phyloP scores from a whole-genome alignment of 2,329 filamentous ascomycete species.

The Talaromyces sp. region DNA sequence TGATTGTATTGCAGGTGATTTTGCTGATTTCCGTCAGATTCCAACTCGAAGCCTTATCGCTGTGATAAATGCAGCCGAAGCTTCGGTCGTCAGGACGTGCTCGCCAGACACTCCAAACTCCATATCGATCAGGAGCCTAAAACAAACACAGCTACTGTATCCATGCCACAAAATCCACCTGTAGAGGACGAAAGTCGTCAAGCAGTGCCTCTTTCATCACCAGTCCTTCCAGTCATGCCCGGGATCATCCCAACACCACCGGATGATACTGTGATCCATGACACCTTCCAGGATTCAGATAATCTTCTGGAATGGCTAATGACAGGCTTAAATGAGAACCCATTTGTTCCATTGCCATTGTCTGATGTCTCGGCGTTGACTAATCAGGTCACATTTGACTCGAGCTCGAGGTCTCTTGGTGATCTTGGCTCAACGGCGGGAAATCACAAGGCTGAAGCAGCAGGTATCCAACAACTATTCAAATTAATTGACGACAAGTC shows the following conservation, averaged over 20 bases:
- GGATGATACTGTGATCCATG: too few relatives aligned
- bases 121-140: conserved; percentile 1
- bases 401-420: conserved; percentile 31
- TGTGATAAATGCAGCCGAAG: conserved; percentile 15
- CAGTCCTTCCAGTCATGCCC: too few relatives aligned
- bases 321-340: too few relatives aligned
- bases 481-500: conserved; percentile 22
- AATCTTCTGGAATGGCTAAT: too few relatives aligned
- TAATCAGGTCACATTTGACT: conserved; percentile 30
- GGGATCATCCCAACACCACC: too few relatives aligned
- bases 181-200: too few relatives aligned
- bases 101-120: conserved; percentile 15
- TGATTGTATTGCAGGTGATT: too few relatives aligned
- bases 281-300: too few relatives aligned
- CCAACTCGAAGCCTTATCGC: conserved; percentile 15
- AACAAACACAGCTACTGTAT: too few relatives aligned
- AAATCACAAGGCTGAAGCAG: not conserved
- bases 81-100: conserved; percentile 19
- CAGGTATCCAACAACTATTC: not conserved
- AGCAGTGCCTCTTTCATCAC: too few relatives aligned
- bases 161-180: too few relatives aligned
- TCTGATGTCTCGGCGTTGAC: conserved; percentile 21
- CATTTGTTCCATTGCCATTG: too few relatives aligned
- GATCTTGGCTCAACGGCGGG: not conserved
- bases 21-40: conserved; percentile 8